Evolutionary conservation across 176 grass and related monocot species (phyloP).

Genomic region (Puya raimondii): DNA sequence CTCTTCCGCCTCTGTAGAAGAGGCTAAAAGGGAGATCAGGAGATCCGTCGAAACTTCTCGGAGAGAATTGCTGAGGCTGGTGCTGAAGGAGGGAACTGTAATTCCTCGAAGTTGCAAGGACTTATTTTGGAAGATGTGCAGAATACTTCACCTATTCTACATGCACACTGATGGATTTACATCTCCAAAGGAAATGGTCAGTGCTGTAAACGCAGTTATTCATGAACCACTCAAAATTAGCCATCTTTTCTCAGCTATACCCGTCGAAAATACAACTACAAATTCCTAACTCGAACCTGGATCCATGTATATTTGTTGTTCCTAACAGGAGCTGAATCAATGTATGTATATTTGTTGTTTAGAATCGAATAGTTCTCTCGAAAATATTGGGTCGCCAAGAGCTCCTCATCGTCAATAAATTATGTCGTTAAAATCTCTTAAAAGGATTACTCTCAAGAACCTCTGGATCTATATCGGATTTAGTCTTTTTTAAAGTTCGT

Average conservation of each 20-base stretch:
- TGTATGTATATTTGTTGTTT: no score
- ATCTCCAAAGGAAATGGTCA: constrained; percentile 11
- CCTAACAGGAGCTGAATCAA: no score
- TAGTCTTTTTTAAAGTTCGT: no score
- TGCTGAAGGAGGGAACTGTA: constrained; percentile 9
- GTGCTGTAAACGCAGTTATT: constrained; percentile 12
- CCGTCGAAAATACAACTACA: neutral
- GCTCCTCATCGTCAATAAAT: no score
- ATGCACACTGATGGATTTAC: constrained; percentile 13
- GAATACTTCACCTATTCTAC: constrained; percentile 7
- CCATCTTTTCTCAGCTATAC: neutral
- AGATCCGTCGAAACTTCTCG: neutral
- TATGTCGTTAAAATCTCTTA: no score
- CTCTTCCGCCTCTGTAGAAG: constrained; percentile 9
- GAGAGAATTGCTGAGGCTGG: constrained; percentile 13
- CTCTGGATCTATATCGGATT: no score
- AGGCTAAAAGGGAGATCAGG: constrained; percentile 3
- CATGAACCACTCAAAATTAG: constrained; percentile 12
- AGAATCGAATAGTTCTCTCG: no score
- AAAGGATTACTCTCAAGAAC: no score
- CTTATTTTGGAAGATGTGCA: constrained; percentile 19
- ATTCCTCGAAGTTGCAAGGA: constrained; percentile 20
- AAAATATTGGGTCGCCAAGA: no score
- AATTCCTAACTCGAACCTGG: no score
- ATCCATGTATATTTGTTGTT: no score